Conservation (phyloP, 495 filamentous ascomycete species). For the Amphirosellinia nigrospora region DNA sequence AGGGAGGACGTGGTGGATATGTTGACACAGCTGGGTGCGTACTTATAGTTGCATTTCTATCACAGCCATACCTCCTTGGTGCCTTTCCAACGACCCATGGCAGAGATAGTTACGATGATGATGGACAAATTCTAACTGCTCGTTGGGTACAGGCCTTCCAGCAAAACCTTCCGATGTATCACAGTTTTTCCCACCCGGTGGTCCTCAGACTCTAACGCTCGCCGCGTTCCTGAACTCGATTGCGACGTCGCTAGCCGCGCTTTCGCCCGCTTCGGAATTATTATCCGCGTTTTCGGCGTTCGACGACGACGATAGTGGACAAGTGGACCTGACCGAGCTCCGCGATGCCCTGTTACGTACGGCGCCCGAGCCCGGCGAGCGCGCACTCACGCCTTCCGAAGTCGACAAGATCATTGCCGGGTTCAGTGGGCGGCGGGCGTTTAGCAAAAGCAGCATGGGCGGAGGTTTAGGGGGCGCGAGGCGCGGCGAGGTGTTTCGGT, state of each 20-base stretch:
- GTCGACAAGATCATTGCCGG: constrained; percentile 83
- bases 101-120: background rate
- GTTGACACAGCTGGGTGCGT: constrained; percentile 74
- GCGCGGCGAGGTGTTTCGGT: constrained; percentile 77
- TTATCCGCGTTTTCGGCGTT: constrained; percentile 90
- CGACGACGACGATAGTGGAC: constrained; percentile 92
- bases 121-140: constrained; percentile 7
- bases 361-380: constrained; percentile 73
- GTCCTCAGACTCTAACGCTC: constrained; percentile 74
- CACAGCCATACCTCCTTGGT: no score
- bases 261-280: constrained; percentile 78
- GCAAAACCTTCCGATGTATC: constrained; percentile 59
- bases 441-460: constrained; percentile 59
- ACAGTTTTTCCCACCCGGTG: constrained; percentile 75
- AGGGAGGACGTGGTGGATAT: constrained; percentile 81
- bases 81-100: background rate
- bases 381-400: constrained; percentile 71
- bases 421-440: constrained; percentile 81
- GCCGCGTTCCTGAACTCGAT: constrained; percentile 82
- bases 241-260: constrained; percentile 68
- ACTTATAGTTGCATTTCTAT: background rate
- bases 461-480: constrained; percentile 45
- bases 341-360: constrained; percentile 83
- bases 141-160: background rate
- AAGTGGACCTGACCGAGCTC: constrained; percentile 83